These are phyloP conservation scores for Solanum hybrid DNA, from an alignment of 305 asterid species.

Conservation along the genomic window DNA sequence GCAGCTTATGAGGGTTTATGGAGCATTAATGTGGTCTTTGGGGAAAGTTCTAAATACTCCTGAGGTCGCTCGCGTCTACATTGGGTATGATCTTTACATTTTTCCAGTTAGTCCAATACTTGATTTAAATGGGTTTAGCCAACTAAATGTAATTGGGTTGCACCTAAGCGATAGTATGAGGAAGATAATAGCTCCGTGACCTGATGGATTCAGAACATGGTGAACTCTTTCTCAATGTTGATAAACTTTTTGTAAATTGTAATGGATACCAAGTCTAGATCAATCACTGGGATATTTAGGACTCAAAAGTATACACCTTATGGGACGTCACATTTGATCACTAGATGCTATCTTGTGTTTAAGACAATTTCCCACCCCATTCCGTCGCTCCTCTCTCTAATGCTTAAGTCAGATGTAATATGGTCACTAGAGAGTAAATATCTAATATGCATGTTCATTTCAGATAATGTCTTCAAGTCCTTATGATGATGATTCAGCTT, in stretches of 20 bases:
- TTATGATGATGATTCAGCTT: not conserved
- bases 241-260: not conserved
- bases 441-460: not conserved
- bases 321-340: not conserved
- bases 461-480: not conserved
- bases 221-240: not conserved
- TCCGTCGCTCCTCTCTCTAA: not conserved
- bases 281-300: not conserved
- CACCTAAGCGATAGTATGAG: not conserved
- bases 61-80: slow-evolving; percentile 82
- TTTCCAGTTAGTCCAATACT: not conserved
- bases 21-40: slow-evolving; percentile 97
- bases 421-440: not conserved
- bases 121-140: not conserved
- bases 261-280: not conserved
- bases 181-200: not conserved
- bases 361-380: not conserved
- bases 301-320: not conserved
- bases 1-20: slow-evolving; percentile 98
- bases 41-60: slow-evolving; percentile 96
- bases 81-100: slow-evolving; percentile 49
- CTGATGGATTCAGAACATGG: not conserved
- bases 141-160: not conserved
- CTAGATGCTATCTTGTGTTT: not conserved
- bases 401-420: not conserved